Conservation (phyloP, 768 basidiomycete genomes). For the Gelatoporia subvermispora region DNA sequence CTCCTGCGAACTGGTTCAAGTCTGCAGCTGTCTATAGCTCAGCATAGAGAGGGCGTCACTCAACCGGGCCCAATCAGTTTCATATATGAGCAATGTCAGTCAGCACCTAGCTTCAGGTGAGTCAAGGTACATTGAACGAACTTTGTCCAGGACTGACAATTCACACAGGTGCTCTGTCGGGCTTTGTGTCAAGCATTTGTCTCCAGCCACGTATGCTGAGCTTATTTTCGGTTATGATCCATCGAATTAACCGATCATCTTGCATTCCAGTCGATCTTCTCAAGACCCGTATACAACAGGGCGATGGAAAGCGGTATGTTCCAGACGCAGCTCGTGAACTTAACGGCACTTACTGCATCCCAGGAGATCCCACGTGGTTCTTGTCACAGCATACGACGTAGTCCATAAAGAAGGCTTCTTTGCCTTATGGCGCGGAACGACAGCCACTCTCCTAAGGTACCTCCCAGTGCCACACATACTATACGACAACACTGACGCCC, state of each 20-base stretch:
- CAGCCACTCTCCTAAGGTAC: conserved; percentile 71
- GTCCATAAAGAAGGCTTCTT: conserved; percentile 54
- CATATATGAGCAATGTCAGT: conserved; percentile 59
- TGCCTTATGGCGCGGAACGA: conserved; percentile 88
- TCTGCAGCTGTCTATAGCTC: no score
- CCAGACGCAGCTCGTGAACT: conserved; percentile 7
- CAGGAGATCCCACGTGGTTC: conserved; percentile 38
- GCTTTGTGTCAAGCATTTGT: conserved; percentile 66
- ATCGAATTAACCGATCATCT: neutral
- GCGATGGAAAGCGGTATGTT: conserved; percentile 38
- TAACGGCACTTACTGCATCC: conserved; percentile 3
- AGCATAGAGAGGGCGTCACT: no score
- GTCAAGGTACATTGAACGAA: conserved; percentile 4
- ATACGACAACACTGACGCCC: conserved; percentile 1
- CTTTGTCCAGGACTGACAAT: neutral
- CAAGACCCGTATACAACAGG: conserved; percentile 90
- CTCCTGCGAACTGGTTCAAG: no score
- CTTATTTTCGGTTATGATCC: neutral
- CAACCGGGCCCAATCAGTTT: no score
- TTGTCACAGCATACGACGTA: conserved; percentile 52
- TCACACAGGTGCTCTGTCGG: conserved; percentile 70
- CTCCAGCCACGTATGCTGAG: conserved; percentile 67
- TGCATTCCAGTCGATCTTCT: conserved; percentile 67
- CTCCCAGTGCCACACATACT: conserved; percentile 4
- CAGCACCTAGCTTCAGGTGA: conserved; percentile 63